Conservation (phyloP, 129 eudicot species). For the Chrysanthemum seticuspe region DNA sequence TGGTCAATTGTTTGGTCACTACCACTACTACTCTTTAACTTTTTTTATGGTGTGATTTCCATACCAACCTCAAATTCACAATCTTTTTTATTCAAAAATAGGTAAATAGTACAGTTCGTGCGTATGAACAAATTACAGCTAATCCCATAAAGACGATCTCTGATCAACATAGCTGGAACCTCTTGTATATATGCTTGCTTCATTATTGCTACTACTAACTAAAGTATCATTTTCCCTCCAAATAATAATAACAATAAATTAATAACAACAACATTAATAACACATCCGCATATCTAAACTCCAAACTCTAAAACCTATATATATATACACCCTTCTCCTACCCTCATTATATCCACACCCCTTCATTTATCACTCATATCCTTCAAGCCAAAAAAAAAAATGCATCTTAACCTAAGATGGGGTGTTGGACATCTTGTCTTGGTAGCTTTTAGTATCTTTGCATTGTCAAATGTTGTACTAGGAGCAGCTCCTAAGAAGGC, state of each 20-base stretch:
- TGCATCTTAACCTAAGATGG: too few relatives aligned
- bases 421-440: background rate
- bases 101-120: background rate
- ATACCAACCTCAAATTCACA: too few relatives aligned
- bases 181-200: slow-evolving; percentile 20
- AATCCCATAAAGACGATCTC: slow-evolving; percentile 35
- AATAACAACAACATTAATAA: background rate
- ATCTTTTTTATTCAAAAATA: too few relatives aligned
- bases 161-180: slow-evolving; percentile 27
- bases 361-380: slow-evolving; percentile 14
- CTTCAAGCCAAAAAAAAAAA: too few relatives aligned
- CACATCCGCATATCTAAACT: background rate
- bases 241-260: background rate
- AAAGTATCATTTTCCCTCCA: slow-evolving; percentile 17
- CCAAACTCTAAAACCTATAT: background rate
- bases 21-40: too few relatives aligned
- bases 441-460: slow-evolving; percentile 19
- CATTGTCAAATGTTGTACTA: slow-evolving; percentile 32
- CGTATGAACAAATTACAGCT: slow-evolving; percentile 23
- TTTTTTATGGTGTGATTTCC: too few relatives aligned
- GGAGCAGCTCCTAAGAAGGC: slow-evolving; percentile 60
- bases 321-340: slow-evolving; percentile 7
- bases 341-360: slow-evolving; percentile 16
- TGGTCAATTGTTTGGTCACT: too few relatives aligned
- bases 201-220: slow-evolving; percentile 17